Conservation (phyloP, 495 filamentous ascomycete genomes). For the Aspergillus affinis region DNA sequence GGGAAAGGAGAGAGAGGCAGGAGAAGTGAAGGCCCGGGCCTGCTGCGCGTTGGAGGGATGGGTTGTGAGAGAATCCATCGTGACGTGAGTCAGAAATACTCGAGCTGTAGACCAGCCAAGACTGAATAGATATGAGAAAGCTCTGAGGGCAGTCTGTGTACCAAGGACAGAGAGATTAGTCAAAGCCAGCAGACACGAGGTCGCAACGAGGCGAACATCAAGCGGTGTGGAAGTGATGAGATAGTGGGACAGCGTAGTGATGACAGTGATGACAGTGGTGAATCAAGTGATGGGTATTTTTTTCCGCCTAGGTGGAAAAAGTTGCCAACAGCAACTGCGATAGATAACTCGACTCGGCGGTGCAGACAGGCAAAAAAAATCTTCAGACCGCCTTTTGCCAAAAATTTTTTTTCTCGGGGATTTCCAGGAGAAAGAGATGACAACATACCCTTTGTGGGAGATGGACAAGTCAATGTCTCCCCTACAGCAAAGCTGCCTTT, state of each 20-base stretch:
- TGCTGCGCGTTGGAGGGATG: slow-evolving; percentile 85
- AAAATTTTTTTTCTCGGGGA: neutral
- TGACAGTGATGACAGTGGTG: neutral
- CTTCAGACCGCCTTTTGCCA: neutral
- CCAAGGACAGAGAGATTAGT: slow-evolving; percentile 7
- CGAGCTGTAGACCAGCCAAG: slow-evolving; percentile 25
- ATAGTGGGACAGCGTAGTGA: neutral
- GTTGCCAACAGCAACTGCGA: neutral
- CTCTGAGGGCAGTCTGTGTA: slow-evolving; percentile 20
- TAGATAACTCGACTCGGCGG: neutral
- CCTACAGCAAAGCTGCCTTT: slow-evolving; percentile 52
- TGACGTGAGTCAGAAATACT: slow-evolving; percentile 32
- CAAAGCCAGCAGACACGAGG: neutral
- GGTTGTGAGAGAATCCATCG: slow-evolving; percentile 86
- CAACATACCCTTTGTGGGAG: slow-evolving; percentile 70
- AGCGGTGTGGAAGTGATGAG: neutral
- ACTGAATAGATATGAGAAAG: slow-evolving; percentile 14
- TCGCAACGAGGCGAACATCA: slow-evolving; percentile 10
- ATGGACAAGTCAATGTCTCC: slow-evolving; percentile 99
- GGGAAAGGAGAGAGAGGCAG: slow-evolving; percentile 87
- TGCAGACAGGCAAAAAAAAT: slow-evolving; percentile 3
- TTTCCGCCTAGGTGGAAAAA: no score
- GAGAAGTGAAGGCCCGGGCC: slow-evolving; percentile 87
- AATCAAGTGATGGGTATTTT: no score
- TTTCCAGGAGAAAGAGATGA: neutral